These are phyloP conservation scores for Cyamopsis tetragonoloba DNA, from an alignment of 306 rosid species.

Conservation along the genomic window DNA sequence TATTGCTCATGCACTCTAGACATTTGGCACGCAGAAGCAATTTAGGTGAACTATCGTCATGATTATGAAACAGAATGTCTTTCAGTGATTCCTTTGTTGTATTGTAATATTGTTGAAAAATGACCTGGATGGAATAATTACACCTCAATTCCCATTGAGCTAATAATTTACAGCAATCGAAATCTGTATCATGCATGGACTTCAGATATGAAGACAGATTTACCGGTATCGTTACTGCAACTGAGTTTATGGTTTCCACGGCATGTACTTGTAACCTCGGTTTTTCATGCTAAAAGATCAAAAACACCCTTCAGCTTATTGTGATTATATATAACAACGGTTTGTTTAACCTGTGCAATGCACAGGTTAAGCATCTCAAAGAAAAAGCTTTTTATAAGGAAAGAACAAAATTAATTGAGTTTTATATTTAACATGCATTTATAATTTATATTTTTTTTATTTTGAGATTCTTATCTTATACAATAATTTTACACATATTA, in stretches of 20 bases:
- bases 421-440: no score
- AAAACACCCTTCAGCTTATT: conserved; percentile 1
- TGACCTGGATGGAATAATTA: conserved; percentile 11
- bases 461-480: no score
- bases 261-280: background rate
- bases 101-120: background rate
- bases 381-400: no score
- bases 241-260: conserved; percentile 4
- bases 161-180: background rate
- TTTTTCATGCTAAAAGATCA: conserved; percentile 16
- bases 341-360: no score
- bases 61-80: background rate
- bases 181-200: background rate
- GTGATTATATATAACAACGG: background rate
- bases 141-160: background rate
- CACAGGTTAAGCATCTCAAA: no score
- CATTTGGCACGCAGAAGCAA: background rate
- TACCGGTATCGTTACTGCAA: conserved; percentile 18
- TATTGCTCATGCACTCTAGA: conserved; percentile 15
- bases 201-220: background rate
- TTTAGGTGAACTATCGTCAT: background rate
- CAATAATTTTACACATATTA: no score
- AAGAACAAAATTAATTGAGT: no score
- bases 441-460: no score
- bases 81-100: conserved; percentile 12